Evolutionary conservation across 2,329 filamentous ascomycete genomes (phyloP).

Genomic region (Alternaria rosae): DNA sequence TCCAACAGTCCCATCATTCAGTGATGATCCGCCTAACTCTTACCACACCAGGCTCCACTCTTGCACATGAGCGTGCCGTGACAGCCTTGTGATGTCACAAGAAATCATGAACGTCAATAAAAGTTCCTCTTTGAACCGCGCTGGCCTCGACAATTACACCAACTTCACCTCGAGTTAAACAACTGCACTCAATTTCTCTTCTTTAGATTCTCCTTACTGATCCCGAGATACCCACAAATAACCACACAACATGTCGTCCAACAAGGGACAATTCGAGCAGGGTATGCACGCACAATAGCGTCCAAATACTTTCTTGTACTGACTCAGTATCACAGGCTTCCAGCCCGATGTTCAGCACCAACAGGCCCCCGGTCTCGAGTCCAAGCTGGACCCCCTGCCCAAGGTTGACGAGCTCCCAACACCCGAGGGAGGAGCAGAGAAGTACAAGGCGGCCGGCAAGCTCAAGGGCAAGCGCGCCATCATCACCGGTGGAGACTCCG

Average conservation of each 20-base stretch:
- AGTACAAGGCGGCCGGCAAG: constrained; percentile 79
- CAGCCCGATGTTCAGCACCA: constrained; percentile 60
- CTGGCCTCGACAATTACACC: not conserved
- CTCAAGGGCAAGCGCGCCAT: constrained; percentile 76
- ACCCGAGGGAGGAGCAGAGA: constrained; percentile 70
- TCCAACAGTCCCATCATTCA: not conserved
- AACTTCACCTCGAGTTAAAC: not conserved
- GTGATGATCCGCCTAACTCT: constrained; percentile 1
- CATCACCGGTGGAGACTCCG: constrained; percentile 82
- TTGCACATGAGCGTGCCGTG: constrained; percentile 22
- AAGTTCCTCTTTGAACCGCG: constrained; percentile 10
- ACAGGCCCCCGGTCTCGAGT: constrained; percentile 61
- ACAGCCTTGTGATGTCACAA: constrained; percentile 36
- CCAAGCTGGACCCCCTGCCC: constrained; percentile 66
- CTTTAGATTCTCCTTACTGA: not conserved
- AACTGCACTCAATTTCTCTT: not conserved
- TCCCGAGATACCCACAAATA: not conserved
- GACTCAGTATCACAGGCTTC: constrained; percentile 50
- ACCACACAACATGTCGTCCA: constrained; percentile 57
- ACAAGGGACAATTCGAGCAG: constrained; percentile 48
- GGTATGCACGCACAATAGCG: constrained; percentile 23
- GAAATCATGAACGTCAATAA: constrained; percentile 27
- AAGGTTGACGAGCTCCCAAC: constrained; percentile 71
- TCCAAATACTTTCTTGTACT: not conserved
- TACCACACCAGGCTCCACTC: constrained; percentile 22